Percentiles rank a stretch among this genome's conserved stretches.
phyloP scores from a whole-genome alignment of 2,329 filamentous ascomycete species.

The Nemania serpens region DNA sequence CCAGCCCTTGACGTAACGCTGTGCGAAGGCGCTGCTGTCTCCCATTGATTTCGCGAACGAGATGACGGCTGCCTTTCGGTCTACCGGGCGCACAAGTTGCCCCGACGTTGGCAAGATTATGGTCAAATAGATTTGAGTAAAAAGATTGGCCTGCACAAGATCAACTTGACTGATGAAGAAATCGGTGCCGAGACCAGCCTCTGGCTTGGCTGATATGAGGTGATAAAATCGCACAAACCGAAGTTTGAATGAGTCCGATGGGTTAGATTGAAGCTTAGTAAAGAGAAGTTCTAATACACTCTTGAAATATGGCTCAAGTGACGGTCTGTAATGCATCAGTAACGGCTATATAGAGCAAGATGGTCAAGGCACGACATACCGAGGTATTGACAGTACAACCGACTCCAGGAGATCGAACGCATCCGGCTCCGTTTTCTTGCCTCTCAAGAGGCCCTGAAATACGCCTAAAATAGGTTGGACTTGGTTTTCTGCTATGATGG shows the following conservation, averaged over 20 bases:
- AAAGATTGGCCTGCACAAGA: constrained; percentile 76
- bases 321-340: constrained; percentile 48
- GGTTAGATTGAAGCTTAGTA: constrained; percentile 69
- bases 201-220: constrained; percentile 77
- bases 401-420: constrained; percentile 90
- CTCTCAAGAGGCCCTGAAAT: constrained; percentile 85
- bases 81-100: constrained; percentile 82
- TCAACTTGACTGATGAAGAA: constrained; percentile 90
- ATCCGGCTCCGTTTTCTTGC: constrained; percentile 82
- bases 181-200: constrained; percentile 86
- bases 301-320: constrained; percentile 76
- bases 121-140: constrained; percentile 81
- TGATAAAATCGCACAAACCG: constrained; percentile 96
- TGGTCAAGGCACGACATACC: constrained; percentile 53
- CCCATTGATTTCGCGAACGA: constrained; percentile 91
- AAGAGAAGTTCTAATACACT: constrained; percentile 83
- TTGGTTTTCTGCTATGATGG: constrained; percentile 79
- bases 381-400: constrained; percentile 73
- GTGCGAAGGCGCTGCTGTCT: constrained; percentile 81
- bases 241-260: constrained; percentile 78
- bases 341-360: constrained; percentile 1
- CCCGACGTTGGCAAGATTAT: constrained; percentile 90
- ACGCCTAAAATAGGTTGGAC: constrained; percentile 89
- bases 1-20: constrained; percentile 88
- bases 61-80: constrained; percentile 91